A percentile compares a stretch with the other conserved stretches of the same genome.
phyloP scores from a whole-genome alignment of 306 rosid species.

The Datisca glomerata region DNA sequence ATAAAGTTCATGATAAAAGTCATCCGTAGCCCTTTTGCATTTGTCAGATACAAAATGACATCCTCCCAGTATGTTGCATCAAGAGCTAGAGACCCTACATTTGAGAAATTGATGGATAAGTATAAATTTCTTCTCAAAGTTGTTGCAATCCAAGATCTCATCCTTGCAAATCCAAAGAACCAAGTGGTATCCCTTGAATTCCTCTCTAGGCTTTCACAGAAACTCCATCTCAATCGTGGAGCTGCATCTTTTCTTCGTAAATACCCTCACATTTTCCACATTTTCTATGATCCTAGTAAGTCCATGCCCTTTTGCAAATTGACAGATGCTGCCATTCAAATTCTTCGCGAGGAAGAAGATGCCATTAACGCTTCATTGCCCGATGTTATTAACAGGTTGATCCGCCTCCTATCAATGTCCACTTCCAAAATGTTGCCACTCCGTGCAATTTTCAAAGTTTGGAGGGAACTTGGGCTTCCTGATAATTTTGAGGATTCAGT shows the following conservation, averaged over 20 bases:
- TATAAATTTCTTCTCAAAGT: conserved; percentile 76
- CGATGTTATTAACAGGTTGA: conserved; percentile 46
- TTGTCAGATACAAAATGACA: conserved; percentile 45
- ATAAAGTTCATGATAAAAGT: conserved; percentile 1
- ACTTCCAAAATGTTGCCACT: conserved; percentile 61
- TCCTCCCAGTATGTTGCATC: conserved; percentile 59
- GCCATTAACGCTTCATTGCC: conserved; percentile 53
- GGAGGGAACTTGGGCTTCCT: conserved; percentile 91
- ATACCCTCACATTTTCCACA: conserved; percentile 65
- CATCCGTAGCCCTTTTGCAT: conserved; percentile 8
- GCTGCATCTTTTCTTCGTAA: conserved; percentile 68
- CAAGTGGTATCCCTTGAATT: conserved; percentile 58
- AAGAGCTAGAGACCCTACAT: conserved; percentile 78
- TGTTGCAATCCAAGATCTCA: conserved; percentile 67
- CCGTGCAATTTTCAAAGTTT: conserved; percentile 71
- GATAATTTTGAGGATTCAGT: conserved; percentile 86
- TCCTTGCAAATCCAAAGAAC: conserved; percentile 59
- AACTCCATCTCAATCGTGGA: conserved; percentile 76
- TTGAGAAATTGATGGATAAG: conserved; percentile 85
- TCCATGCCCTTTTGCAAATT: conserved; percentile 50
- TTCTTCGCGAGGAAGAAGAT: conserved; percentile 35
- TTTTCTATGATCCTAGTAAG: conserved; percentile 57
- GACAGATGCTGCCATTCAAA: conserved; percentile 43
- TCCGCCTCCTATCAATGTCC: conserved; percentile 65
- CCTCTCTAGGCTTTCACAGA: conserved; percentile 70